Evolutionary conservation across 1,284 basidiomycete genomes (phyloP).

Genomic region (Apiotrichum sp.): DNA sequence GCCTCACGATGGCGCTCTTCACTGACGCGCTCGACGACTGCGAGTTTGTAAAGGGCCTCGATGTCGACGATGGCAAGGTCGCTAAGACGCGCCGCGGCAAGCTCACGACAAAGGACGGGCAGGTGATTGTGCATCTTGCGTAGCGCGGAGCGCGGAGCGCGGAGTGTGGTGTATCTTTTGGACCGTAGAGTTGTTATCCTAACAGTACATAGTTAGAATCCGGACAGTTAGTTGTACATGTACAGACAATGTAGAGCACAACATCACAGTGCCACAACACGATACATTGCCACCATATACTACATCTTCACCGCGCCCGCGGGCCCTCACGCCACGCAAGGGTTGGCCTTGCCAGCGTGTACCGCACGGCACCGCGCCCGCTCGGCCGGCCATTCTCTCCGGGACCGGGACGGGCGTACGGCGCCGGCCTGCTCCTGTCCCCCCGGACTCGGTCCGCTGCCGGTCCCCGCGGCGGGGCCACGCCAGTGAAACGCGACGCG

Average conservation of each 20-base stretch:
- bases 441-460: neutral
- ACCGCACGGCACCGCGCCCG: neutral
- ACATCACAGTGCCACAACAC: no score
- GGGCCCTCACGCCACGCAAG: conserved; percentile 9
- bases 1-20: conserved; percentile 27
- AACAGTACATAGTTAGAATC: no score
- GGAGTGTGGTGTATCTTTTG: no score
- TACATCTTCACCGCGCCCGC: neutral
- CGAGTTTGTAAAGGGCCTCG: neutral
- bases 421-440: no score
- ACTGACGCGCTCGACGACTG: neutral
- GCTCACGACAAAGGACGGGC: neutral
- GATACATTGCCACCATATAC: neutral
- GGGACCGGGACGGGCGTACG: neutral
- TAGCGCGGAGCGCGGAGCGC: no score
- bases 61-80: neutral
- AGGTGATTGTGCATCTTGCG: neutral
- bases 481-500: conserved; percentile 1
- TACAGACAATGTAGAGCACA: neutral
- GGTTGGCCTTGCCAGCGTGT: conserved; percentile 2
- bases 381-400: neutral
- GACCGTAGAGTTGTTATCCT: no score
- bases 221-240: no score
- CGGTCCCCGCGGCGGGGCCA: neutral
- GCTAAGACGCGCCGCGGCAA: neutral